These are phyloP conservation scores for Globisporangium takayamanum DNA, from an alignment of 352 stramenopile genomes.

Conservation along the genomic window DNA sequence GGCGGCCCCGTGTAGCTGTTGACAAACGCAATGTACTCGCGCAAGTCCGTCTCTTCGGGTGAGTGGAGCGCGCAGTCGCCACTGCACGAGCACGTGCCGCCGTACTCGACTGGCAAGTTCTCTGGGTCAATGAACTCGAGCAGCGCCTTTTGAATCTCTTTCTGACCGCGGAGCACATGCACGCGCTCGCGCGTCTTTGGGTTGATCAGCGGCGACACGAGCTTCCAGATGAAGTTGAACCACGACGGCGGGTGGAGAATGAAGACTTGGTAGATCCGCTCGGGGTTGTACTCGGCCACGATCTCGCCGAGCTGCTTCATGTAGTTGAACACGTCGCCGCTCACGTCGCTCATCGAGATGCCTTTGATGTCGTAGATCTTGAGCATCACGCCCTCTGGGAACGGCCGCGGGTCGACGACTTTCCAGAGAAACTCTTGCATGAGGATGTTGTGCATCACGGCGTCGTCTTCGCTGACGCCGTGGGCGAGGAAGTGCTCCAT, in stretches of 20 bases:
- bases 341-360: conserved; percentile 68
- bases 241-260: conserved; percentile 66
- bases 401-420: conserved; percentile 53
- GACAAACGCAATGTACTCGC: conserved; percentile 48
- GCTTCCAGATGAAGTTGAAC: conserved; percentile 81
- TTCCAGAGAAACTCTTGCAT: conserved; percentile 71
- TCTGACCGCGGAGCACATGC: conserved; percentile 53
- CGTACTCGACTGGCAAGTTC: conserved; percentile 60
- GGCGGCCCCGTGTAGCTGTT: conserved; percentile 34
- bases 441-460: conserved; percentile 53
- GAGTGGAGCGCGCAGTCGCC: conserved; percentile 56
- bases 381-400: conserved; percentile 53
- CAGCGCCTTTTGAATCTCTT: conserved; percentile 64
- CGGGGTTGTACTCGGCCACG: conserved; percentile 65
- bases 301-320: conserved; percentile 58
- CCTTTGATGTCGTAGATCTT: conserved; percentile 74
- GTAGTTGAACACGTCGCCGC: conserved; percentile 61
- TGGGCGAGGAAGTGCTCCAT: conserved; percentile 45
- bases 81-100: conserved; percentile 49
- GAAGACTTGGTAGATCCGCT: conserved; percentile 66
- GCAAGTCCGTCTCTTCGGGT: conserved; percentile 60
- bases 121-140: conserved; percentile 60
- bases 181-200: conserved; percentile 69
- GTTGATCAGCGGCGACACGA: conserved; percentile 65
- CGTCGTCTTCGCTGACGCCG: conserved; percentile 54